Percentiles rank a stretch among this genome's conserved stretches.
These are phyloP conservation scores for Aspergillus sp. DNA, from an alignment of 2,329 filamentous ascomycete genomes.

Conservation along the genomic window DNA sequence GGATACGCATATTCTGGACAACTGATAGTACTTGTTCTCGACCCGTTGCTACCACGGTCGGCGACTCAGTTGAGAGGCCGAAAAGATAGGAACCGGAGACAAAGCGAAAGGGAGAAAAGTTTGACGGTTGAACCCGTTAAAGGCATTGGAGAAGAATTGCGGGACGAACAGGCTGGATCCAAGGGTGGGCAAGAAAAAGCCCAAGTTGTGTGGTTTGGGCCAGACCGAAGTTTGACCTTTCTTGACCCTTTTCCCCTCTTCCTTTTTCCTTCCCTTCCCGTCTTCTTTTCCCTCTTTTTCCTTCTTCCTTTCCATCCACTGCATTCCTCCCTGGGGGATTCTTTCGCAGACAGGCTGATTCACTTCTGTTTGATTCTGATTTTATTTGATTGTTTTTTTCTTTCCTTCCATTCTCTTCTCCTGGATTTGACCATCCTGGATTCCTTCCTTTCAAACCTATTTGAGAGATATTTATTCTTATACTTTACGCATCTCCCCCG, in stretches of 20 bases:
- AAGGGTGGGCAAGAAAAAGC: not conserved
- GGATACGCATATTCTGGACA: not conserved
- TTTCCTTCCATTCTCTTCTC: conserved; percentile 22
- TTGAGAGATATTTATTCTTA: conserved; percentile 7
- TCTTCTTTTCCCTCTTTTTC: conserved; percentile 6
- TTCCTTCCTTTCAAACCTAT: conserved; percentile 21
- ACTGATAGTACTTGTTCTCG: not conserved
- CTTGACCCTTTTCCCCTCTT: not conserved
- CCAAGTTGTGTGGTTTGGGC: not conserved
- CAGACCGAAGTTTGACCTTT: not conserved
- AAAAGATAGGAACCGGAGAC: too few species aligned
- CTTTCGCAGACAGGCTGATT: conserved; percentile 18
- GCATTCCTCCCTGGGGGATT: conserved; percentile 10
- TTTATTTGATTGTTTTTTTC: conserved; percentile 18
- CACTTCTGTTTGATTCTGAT: conserved; percentile 15
- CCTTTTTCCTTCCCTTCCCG: not conserved
- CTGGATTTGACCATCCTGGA: conserved; percentile 31
- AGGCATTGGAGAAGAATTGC: not conserved
- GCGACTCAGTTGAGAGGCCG: too few species aligned
- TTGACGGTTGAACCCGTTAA: not conserved
- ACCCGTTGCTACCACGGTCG: not conserved
- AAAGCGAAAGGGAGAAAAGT: not conserved
- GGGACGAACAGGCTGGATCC: not conserved
- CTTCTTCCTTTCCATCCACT: conserved; percentile 9
- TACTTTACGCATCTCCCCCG: conserved; percentile 5